phyloP scores from a whole-genome alignment of 1,284 basidiomycete genomes.

The Cryptococcus wingfieldii region DNA sequence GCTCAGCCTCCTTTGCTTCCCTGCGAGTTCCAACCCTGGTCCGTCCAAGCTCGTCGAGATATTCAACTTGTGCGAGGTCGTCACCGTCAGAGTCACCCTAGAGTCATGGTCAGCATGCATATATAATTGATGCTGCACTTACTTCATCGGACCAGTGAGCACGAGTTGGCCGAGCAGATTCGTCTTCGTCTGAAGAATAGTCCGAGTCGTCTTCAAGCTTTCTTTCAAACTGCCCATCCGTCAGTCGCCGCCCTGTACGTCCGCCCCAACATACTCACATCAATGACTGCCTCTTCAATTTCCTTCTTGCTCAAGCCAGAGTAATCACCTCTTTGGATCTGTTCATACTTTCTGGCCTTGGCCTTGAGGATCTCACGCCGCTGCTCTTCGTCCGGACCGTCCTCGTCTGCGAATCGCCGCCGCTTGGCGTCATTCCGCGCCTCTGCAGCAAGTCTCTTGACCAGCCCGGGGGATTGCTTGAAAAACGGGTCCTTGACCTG shows the following conservation, averaged over 20 bases:
- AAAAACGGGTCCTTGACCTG: conserved; percentile 40
- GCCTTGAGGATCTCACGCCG: conserved; percentile 56
- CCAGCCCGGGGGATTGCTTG: conserved; percentile 43
- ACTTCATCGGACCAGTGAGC: conserved; percentile 13
- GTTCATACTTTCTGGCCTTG: conserved; percentile 78
- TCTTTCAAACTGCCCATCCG: conserved; percentile 62
- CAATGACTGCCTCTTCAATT: conserved; percentile 69
- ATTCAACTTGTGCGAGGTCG: conserved; percentile 40
- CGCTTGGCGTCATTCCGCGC: conserved; percentile 41
- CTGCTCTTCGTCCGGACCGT: conserved; percentile 38
- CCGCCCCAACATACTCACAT: conserved; percentile 57
- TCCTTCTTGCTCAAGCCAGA: conserved; percentile 74
- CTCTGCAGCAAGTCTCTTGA: conserved; percentile 44
- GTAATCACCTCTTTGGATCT: conserved; percentile 71
- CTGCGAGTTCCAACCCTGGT: conserved; percentile 41
- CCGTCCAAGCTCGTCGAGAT: conserved; percentile 47
- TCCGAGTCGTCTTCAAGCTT: conserved; percentile 54
- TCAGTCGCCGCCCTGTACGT: not conserved
- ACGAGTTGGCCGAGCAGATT: conserved; percentile 22
- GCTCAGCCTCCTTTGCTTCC: conserved; percentile 41
- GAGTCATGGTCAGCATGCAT: not conserved
- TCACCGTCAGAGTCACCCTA: conserved; percentile 52
- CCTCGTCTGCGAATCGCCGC: conserved; percentile 31
- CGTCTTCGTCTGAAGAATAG: conserved; percentile 37
- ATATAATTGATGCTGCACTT: not conserved